Evolutionary conservation across 2,329 filamentous ascomycete genomes (phyloP), one percentile per base, ranked within the genome.

Genomic region (Lecanicillium sp.): DNA sequence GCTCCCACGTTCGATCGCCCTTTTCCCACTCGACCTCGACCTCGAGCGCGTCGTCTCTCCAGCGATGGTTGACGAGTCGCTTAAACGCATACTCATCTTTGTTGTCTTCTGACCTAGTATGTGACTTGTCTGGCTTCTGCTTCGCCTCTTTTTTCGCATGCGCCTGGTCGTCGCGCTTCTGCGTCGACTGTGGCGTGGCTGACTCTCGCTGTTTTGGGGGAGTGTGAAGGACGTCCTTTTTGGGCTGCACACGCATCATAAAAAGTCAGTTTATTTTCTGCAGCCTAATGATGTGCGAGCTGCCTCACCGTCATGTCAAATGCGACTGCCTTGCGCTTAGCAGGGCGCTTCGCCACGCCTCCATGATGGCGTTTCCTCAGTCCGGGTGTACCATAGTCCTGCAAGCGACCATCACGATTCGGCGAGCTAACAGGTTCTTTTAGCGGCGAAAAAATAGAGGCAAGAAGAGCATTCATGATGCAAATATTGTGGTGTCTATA

Each of bases 1-100:
- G 48, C 34, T 59, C 57, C 60, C 59, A 63, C 2, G 57, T 62
- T 3, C 34, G 30, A 4, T 51, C 43, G 15, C 55, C 52, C 2
- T 38, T 29, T 6, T 50, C 50, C 59, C 59, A 63, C 17, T 57
- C 45, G 4, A 92, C 51, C 7, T 48, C 37, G 4, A 63, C 46
- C 16, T 60, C 46, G 1, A 62, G 51, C 9, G 47, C 40, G 36
- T 56, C 48, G 6, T 38, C 47, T 0, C 16, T 38, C 56, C 58
- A 59, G 34, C 58, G 57, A 27, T 60, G 43, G 7, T 48, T 17
- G 14, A 34, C 9, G 9, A 41, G 29, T 2, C 13, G 19, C 11
- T 33, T 41, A 8, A 41, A 41, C 3, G 16, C 6, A 19, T 37
- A 41, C 14, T 37, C 39, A 12, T 34, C 17, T 13, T 34, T 22